phyloP scores from a whole-genome alignment of 192 early-diverging fungal genomes.

The Dissophora ornata region DNA sequence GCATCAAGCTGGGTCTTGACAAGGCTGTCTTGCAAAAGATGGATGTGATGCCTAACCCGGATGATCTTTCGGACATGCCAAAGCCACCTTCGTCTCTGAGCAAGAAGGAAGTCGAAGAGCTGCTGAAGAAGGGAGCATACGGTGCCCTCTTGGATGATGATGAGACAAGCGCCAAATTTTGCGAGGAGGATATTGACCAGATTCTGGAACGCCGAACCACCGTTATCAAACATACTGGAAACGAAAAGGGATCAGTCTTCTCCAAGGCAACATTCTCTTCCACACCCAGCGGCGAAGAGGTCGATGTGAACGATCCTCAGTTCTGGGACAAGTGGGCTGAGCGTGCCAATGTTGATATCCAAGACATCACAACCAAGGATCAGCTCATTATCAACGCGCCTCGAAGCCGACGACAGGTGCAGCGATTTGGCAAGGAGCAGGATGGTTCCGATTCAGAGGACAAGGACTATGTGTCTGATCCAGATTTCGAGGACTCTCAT shows the following conservation, averaged over 20 bases:
- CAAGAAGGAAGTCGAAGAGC: constrained; percentile 85
- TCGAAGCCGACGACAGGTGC: constrained; percentile 73
- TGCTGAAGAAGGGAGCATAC: constrained; percentile 91
- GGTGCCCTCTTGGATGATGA: constrained; percentile 89
- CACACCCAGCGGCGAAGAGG: constrained; percentile 54
- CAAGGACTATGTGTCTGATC: constrained; percentile 61
- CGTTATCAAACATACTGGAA: constrained; percentile 80
- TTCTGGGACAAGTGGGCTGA: constrained; percentile 93
- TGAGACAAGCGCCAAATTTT: constrained; percentile 78
- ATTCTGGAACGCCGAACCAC: constrained; percentile 84
- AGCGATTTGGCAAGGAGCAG: constrained; percentile 57
- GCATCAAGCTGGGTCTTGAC: constrained; percentile 89
- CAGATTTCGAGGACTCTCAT: constrained; percentile 57
- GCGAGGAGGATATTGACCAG: constrained; percentile 90
- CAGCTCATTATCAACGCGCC: constrained; percentile 77
- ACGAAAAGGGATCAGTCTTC: constrained; percentile 80
- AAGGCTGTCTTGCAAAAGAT: constrained; percentile 85
- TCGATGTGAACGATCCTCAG: constrained; percentile 86
- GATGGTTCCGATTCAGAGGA: constrained; percentile 60
- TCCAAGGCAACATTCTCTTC: constrained; percentile 85
- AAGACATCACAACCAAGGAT: constrained; percentile 61
- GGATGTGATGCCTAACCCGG: constrained; percentile 66
- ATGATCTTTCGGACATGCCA: constrained; percentile 59
- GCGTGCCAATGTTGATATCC: constrained; percentile 76
- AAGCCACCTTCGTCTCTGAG: constrained; percentile 67